Base-by-base conservation (phyloP, 2,329 filamentous ascomycete species). In the Ceratocystis albifundus region DNA sequence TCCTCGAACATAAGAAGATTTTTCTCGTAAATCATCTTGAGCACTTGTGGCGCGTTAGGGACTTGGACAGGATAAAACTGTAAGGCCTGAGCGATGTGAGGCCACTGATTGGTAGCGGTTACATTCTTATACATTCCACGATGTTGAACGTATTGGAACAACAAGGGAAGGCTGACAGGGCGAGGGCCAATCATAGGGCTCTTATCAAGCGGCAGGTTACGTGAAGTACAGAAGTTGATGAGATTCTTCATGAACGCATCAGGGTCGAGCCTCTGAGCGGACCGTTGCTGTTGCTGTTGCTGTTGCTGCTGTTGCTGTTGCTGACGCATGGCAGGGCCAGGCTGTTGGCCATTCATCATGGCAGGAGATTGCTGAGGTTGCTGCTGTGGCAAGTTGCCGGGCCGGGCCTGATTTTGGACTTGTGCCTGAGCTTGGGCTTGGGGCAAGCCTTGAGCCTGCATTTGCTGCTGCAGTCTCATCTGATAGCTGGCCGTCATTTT, bases 121-220 rank as follows among this genome's bases (percentile, higher is more conserved):
- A 95, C 84, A 68, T 82, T 84, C 70, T 88, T 88, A 66, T 88
- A 94, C 4, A 91, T 91, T 28, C 89, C 89, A 71, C 88, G 92
- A 70, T 87, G 82, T 59, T 77, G 75, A 1, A 96, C 89, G 0
- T 84, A 79, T 68, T 87, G 84, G 74, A 95, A 97, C 2, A 97
- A 79, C 68, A 86, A 82, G 72, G 90, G 83, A 12, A 96, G 76
- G 71, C 88, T 87, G 46, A 97, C 80, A 0, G 82, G 83, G 10
- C 89, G 85, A 65, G 90, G 88, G 65, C 84, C 86, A 28, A 96
- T 82, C 25, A 84, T 77, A 0, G 92, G 92, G 69, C 86, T 88
- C 0, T 82, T 78, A 61, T 96, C 90, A 62, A 97, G 80, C 0
- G 85, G 87, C 20, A 90, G 78, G 41, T 86, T 84, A 68, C 88